These are phyloP conservation scores for Keqinozyma sinolaborantium DNA, from an alignment of 1,139 yeast genomes.

Conservation along the genomic window DNA sequence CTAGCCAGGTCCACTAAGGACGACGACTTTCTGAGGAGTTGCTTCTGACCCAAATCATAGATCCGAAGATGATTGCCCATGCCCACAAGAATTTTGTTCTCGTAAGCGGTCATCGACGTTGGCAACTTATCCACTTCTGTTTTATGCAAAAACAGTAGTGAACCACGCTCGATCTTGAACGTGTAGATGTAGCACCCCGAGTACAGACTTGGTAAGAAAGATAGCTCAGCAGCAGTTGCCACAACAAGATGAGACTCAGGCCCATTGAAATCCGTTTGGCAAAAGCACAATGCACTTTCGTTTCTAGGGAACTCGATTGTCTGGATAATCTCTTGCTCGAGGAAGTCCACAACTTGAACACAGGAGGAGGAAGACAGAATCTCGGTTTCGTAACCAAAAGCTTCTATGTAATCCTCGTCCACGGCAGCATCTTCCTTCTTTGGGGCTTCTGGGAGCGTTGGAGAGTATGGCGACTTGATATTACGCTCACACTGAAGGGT, in stretches of 20 bases:
- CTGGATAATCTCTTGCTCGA: constrained; percentile 31
- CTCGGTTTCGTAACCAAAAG: constrained; percentile 34
- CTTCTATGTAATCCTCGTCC: constrained; percentile 29
- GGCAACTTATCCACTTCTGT: constrained; percentile 56
- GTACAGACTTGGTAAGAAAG: constrained; percentile 30
- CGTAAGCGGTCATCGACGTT: constrained; percentile 50
- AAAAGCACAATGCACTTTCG: constrained; percentile 33
- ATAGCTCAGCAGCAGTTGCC: constrained; percentile 40
- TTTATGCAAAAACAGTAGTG: constrained; percentile 52
- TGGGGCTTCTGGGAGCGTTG: constrained; percentile 27
- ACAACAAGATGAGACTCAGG: constrained; percentile 31
- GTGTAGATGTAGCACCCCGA: constrained; percentile 37
- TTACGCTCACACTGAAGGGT: neutral
- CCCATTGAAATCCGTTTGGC: neutral
- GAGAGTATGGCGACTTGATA: constrained; percentile 42
- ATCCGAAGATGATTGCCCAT: constrained; percentile 51
- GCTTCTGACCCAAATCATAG: constrained; percentile 77
- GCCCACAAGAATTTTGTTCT: constrained; percentile 63
- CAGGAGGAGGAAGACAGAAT: constrained; percentile 46
- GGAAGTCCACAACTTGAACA: constrained; percentile 47
- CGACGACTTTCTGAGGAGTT: constrained; percentile 64
- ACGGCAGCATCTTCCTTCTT: constrained; percentile 10
- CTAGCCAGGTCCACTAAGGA: constrained; percentile 33
- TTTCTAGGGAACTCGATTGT: constrained; percentile 36
- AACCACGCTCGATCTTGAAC: constrained; percentile 29